phyloP scores from a whole-genome alignment of 2,329 filamentous ascomycete species.

The Nigrospora oryzae region DNA sequence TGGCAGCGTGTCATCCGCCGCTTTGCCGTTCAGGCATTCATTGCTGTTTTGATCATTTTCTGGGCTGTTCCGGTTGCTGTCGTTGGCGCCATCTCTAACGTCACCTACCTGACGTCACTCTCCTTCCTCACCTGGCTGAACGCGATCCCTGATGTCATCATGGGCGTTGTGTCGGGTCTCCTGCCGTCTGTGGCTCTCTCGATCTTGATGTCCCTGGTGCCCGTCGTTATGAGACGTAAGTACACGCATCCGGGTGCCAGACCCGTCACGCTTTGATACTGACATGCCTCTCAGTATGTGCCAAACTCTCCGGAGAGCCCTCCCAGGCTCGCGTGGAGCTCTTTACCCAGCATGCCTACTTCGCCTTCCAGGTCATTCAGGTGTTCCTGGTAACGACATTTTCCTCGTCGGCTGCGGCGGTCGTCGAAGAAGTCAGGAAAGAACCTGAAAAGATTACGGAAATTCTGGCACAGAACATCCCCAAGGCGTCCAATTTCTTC shows the following conservation, averaged over 20 bases:
- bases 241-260: slow-evolving; percentile 6
- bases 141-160: slow-evolving; percentile 58
- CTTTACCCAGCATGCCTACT: slow-evolving; percentile 86
- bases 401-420: slow-evolving; percentile 68
- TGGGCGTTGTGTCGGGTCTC: slow-evolving; percentile 78
- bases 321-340: slow-evolving; percentile 75
- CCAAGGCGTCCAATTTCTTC: slow-evolving; percentile 86
- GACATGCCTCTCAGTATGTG: slow-evolving; percentile 47
- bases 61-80: slow-evolving; percentile 71
- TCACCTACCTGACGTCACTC: slow-evolving; percentile 58
- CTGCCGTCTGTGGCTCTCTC: slow-evolving; percentile 72
- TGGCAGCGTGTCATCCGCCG: slow-evolving; percentile 73
- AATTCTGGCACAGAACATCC: slow-evolving; percentile 66
- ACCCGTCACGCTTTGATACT: slow-evolving; percentile 2
- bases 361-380: slow-evolving; percentile 82
- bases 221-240: slow-evolving; percentile 69
- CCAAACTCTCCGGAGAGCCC: slow-evolving; percentile 72
- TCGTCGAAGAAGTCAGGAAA: slow-evolving; percentile 52
- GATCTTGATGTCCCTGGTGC: slow-evolving; percentile 79
- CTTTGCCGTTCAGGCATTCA: slow-evolving; percentile 60
- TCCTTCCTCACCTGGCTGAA: slow-evolving; percentile 65
- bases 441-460: slow-evolving; percentile 53
- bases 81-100: slow-evolving; percentile 80
- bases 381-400: slow-evolving; percentile 85
- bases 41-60: slow-evolving; percentile 75